phyloP scores from a whole-genome alignment of 805 yeast genomes.

The Sugiyamaella chiloensis region DNA sequence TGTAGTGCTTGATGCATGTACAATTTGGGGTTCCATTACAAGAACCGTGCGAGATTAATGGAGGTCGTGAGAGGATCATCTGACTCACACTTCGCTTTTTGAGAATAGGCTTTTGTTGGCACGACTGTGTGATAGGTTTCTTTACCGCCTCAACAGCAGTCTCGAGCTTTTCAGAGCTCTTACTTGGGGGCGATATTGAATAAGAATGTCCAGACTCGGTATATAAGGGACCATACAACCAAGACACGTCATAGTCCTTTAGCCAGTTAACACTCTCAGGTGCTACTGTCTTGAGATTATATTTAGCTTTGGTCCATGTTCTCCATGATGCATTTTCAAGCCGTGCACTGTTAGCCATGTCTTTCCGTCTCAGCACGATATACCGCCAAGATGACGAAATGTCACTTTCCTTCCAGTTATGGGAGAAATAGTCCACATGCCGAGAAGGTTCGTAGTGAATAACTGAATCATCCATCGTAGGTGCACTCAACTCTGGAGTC shows the following conservation, averaged over 20 bases:
- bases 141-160: neutral
- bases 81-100: conserved; percentile 85
- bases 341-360: conserved; percentile 77
- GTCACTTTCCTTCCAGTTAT: conserved; percentile 93
- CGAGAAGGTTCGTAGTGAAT: conserved; percentile 75
- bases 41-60: conserved; percentile 14
- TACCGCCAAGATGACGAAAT: conserved; percentile 95
- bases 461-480: conserved; percentile 67
- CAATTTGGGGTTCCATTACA: conserved; percentile 17
- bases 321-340: conserved; percentile 89
- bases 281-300: conserved; percentile 66
- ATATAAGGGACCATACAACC: conserved; percentile 92
- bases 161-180: conserved; percentile 16
- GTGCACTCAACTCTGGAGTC: conserved; percentile 23
- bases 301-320: conserved; percentile 85
- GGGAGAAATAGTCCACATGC: conserved; percentile 93
- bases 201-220: conserved; percentile 36
- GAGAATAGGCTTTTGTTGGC: conserved; percentile 64
- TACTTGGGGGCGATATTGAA: conserved; percentile 12
- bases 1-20: conserved; percentile 8
- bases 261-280: conserved; percentile 95
- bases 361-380: conserved; percentile 75
- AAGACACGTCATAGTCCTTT: conserved; percentile 93
- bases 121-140: neutral
- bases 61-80: conserved; percentile 50